phyloP scores from a whole-genome alignment of 768 basidiomycete species.

The Phaeotremella fagi region DNA sequence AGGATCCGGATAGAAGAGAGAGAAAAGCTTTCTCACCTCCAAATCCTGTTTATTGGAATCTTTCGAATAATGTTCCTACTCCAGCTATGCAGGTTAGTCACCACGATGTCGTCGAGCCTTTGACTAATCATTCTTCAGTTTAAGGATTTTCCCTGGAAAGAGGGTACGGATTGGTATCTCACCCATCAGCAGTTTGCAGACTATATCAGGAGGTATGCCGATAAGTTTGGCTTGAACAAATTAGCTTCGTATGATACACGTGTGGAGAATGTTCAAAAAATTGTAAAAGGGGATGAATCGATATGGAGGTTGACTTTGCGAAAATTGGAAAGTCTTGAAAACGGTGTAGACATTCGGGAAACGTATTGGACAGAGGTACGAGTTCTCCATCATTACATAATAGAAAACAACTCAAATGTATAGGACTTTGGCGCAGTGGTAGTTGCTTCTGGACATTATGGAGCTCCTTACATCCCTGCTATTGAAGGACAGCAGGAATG shows the following conservation, averaged over 20 bases:
- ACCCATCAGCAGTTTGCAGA: too few relatives aligned
- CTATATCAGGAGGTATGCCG: too few relatives aligned
- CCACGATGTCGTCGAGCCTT: too few relatives aligned
- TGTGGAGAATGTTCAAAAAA: constrained; percentile 53
- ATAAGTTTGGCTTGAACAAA: constrained; percentile 51
- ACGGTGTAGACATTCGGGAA: too few relatives aligned
- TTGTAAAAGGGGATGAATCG: constrained; percentile 16
- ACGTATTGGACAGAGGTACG: too few relatives aligned
- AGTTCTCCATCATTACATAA: neutral
- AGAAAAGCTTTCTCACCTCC: constrained; percentile 25
- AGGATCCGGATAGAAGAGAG: neutral
- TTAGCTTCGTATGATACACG: constrained; percentile 55
- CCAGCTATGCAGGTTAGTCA: too few relatives aligned
- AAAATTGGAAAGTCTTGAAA: neutral
- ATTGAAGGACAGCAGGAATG: constrained; percentile 49
- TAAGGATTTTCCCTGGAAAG: too few relatives aligned
- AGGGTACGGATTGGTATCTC: too few relatives aligned
- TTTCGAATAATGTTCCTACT: too few relatives aligned
- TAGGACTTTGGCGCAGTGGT: constrained; percentile 48
- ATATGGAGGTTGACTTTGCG: too few relatives aligned
- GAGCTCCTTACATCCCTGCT: constrained; percentile 35
- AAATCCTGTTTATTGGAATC: constrained; percentile 24
- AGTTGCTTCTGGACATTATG: constrained; percentile 43
- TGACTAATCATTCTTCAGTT: too few relatives aligned
- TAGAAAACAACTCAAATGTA: constrained; percentile 2